Conservation (phyloP, 768 basidiomycete species). For the Mycena sanguinolenta region DNA sequence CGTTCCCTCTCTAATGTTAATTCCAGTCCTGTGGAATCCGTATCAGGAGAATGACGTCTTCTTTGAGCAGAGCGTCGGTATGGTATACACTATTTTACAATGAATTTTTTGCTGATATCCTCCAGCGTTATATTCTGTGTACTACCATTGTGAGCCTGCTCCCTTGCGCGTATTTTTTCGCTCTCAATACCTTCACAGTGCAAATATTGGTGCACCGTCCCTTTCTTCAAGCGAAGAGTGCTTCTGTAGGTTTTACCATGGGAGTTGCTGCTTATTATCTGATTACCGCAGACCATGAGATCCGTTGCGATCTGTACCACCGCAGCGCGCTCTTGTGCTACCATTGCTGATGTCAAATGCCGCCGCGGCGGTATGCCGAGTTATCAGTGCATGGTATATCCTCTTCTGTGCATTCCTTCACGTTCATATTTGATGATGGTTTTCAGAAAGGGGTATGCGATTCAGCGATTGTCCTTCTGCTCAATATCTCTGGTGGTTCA, state of each 20-base stretch:
- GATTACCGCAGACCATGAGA: conserved; percentile 45
- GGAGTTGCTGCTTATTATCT: background rate
- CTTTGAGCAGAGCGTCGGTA: conserved; percentile 58
- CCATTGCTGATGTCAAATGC: conserved; percentile 64
- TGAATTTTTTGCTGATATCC: background rate
- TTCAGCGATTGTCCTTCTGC: conserved; percentile 58
- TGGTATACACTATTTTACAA: conserved; percentile 35
- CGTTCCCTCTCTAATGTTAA: background rate
- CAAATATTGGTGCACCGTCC: conserved; percentile 74
- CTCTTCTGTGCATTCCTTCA: background rate
- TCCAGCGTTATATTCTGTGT: conserved; percentile 21
- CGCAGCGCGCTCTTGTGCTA: conserved; percentile 70
- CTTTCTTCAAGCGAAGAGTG: conserved; percentile 62
- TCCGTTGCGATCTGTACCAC: conserved; percentile 75
- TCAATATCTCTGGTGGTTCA: conserved; percentile 56
- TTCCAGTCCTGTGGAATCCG: conserved; percentile 53
- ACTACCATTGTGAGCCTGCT: conserved; percentile 17
- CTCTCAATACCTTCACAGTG: background rate
- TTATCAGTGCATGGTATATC: conserved; percentile 26
- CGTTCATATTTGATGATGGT: background rate
- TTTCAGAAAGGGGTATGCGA: conserved; percentile 51
- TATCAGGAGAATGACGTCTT: conserved; percentile 45
- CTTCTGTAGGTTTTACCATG: conserved; percentile 12
- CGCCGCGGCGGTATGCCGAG: conserved; percentile 38
- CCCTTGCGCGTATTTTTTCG: no score